Base-by-base conservation (phyloP, 345 rosid species). In the Cochlearia excelsa region DNA sequence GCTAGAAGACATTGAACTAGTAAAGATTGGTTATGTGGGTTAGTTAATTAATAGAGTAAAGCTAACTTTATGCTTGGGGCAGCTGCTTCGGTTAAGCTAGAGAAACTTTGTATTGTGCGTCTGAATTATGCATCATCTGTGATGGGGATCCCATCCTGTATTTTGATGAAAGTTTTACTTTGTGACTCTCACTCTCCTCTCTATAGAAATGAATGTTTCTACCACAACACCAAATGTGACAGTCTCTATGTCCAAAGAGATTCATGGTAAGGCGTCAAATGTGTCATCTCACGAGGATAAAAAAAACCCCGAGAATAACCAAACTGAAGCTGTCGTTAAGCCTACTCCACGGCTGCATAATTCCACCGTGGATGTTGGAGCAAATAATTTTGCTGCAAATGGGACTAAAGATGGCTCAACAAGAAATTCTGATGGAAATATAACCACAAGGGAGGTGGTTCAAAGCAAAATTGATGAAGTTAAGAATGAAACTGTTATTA, bases 151-250 rank as follows among this genome's bases (percentile, higher is more conserved):
- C 45, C 57, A 69, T 33, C 63, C 35, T 16, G 23, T 16, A 16
- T 16, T 16, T 41, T 39, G 59, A 44, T 61, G 65, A 55, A 56
- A 59, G 46, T 60, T 57, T 16, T n/a, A 46, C 57, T 51, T 67
- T 46, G 48, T 30, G 53, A 50, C 59, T 46, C 58, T 30, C 51
- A 16, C 67, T 74, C 63, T 73, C 57, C 41, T 72, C 43, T 59
- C 53, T 75, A 76, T 75, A 85, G 99, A 80, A 67, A 58, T 29
- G 51, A 67, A 83, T 58, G 67, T 70, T 71, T 75, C 74, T 59
- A 41, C 79, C 26, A 73, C 80, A 64, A 69, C 66, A 67, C 66
- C 80, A 49, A 81, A 81, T 66, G 66, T 46, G 61, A 64, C 80
- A 16, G 67, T 46, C 67, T 49, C 73, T 8, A 51, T 54, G 41